Evolutionary conservation across 208 protist genomes (phyloP).

Genomic region (Histomonas meleagridis): DNA sequence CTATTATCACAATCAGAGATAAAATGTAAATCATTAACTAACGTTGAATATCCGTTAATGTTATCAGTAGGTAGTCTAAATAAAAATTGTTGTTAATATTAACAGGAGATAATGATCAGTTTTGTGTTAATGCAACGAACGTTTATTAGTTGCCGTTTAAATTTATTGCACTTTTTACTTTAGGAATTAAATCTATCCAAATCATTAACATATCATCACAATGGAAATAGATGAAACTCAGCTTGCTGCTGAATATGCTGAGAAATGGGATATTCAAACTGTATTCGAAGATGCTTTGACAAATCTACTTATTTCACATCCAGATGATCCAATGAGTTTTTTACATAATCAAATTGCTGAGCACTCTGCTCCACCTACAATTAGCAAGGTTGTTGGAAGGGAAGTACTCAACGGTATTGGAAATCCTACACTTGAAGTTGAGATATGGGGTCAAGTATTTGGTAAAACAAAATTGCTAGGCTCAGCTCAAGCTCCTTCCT

Average conservation of each 20-base stretch:
- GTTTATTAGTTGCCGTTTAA: no score
- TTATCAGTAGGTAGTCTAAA: no score
- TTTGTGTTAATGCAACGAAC: no score
- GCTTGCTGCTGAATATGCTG: neutral
- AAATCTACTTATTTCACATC: neutral
- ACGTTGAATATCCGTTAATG: no score
- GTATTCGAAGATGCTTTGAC: conserved; percentile 18
- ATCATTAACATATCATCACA: no score
- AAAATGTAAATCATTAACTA: no score
- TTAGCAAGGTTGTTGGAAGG: neutral
- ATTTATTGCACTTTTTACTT: no score
- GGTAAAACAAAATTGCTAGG: conserved; percentile 3
- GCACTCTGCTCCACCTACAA: neutral
- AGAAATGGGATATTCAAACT: conserved; percentile 16
- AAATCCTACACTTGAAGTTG: conserved; percentile 6
- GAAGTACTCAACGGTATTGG: neutral
- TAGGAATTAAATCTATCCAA: no score
- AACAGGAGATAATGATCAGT: no score
- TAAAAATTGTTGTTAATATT: no score
- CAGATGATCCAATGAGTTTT: conserved; percentile 24
- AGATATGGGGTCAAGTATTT: neutral
- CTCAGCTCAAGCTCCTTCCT: neutral
- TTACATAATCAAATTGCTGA: conserved; percentile 9
- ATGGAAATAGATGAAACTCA: neutral
- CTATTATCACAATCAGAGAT: no score